Percentiles rank a stretch among this genome's conserved stretches.
phyloP scores from a whole-genome alignment of 257 asterid genomes.

The Solanum acaule region DNA sequence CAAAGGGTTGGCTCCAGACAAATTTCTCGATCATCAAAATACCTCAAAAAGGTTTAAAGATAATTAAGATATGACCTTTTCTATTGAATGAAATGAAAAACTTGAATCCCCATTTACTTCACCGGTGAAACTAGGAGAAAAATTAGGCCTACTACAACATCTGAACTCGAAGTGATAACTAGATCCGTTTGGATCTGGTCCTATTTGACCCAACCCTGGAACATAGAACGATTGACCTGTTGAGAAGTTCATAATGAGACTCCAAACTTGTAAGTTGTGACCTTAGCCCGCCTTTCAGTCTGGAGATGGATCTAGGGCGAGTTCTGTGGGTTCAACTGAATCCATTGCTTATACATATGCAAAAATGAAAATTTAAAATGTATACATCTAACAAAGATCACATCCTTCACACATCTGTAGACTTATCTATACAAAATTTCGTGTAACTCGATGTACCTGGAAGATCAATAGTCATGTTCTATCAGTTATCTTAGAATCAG shows the following conservation, averaged over 20 bases:
- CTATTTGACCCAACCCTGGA: not conserved
- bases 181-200: not conserved
- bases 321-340: not conserved
- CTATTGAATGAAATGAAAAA: not conserved
- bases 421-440: slow-evolving; percentile 23
- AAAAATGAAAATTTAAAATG: not conserved
- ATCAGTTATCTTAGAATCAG: slow-evolving; percentile 64
- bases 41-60: not conserved
- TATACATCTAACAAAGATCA: not conserved
- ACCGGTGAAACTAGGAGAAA: not conserved
- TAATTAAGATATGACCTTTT: not conserved
- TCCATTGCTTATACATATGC: not conserved
- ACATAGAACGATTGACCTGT: slow-evolving; percentile 1
- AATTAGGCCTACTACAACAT: not conserved
- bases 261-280: not conserved
- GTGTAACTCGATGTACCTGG: slow-evolving; percentile 22
- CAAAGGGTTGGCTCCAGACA: not conserved
- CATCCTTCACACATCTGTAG: not conserved
- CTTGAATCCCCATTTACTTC: not conserved
- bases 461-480: slow-evolving; percentile 20
- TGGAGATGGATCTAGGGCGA: slow-evolving; percentile 25
- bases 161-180: not conserved
- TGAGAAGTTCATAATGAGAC: not conserved
- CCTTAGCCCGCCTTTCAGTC: not conserved
- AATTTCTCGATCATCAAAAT: not conserved